phyloP scores from a whole-genome alignment of 352 stramenopile genomes.

The Phytophthora sp. region DNA sequence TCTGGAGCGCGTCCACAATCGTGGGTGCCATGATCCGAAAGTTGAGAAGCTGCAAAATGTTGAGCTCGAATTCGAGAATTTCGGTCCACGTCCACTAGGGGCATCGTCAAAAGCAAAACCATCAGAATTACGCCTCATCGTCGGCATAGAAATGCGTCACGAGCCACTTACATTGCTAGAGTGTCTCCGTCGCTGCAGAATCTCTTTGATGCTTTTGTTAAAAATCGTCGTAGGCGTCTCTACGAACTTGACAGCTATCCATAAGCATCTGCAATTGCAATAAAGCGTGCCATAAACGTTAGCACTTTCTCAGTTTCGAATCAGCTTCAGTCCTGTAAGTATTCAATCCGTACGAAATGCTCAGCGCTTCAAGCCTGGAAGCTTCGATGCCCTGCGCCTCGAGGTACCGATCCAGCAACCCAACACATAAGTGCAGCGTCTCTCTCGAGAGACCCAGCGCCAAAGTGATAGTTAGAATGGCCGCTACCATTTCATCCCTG shows the following conservation, averaged over 20 bases:
- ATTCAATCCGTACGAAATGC: slow-evolving; percentile 67
- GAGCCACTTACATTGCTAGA: slow-evolving; percentile 61
- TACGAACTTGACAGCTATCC: slow-evolving; percentile 78
- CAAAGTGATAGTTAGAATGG: slow-evolving; percentile 69
- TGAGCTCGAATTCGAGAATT: slow-evolving; percentile 56
- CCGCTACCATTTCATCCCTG: slow-evolving; percentile 69
- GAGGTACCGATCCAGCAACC: slow-evolving; percentile 64
- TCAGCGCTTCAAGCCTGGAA: slow-evolving; percentile 54
- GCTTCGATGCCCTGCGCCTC: slow-evolving; percentile 24
- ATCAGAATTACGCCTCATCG: slow-evolving; percentile 7
- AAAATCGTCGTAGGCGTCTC: slow-evolving; percentile 66
- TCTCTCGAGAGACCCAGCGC: slow-evolving; percentile 62
- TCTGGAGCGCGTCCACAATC: slow-evolving; percentile 52
- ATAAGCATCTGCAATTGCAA: slow-evolving; percentile 58
- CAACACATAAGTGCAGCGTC: slow-evolving; percentile 65
- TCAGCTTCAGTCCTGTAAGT: no score
- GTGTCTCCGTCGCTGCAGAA: slow-evolving; percentile 59
- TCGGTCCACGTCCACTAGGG: slow-evolving; percentile 76
- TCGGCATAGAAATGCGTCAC: neutral
- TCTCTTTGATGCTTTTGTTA: slow-evolving; percentile 65
- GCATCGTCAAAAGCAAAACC: neutral
- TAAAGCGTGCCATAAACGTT: slow-evolving; percentile 1
- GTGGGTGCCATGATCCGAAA: slow-evolving; percentile 67
- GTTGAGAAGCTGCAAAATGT: slow-evolving; percentile 49
- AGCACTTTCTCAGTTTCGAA: no score